Conservation (phyloP, 495 filamentous ascomycete species). For the Lindgomyces ingoldianus region DNA sequence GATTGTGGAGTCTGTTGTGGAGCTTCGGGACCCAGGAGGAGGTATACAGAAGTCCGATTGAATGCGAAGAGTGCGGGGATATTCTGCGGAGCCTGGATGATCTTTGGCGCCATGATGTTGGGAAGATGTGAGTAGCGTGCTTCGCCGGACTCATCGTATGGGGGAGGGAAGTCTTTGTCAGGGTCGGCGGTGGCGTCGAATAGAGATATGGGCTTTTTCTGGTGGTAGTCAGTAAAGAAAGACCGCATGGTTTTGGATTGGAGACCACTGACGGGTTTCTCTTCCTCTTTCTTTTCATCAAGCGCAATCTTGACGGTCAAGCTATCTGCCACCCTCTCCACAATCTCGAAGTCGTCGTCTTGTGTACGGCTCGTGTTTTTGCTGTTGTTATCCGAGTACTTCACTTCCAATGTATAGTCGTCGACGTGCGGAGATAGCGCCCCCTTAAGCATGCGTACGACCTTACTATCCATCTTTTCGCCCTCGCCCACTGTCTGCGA, state of each 20-base stretch:
- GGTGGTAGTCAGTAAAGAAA: conserved; percentile 26
- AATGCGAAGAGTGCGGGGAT: conserved; percentile 68
- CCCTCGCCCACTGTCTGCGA: conserved; percentile 58
- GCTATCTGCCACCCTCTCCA: conserved; percentile 56
- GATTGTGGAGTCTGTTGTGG: conserved; percentile 53
- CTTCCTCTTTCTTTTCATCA: conserved; percentile 10
- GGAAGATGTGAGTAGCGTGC: conserved; percentile 52
- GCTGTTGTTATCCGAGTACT: conserved; percentile 50
- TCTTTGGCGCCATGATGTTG: conserved; percentile 51
- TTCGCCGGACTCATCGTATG: conserved; percentile 38
- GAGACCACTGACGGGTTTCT: conserved; percentile 13
- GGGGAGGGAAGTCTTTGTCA: conserved; percentile 37
- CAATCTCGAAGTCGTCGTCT: conserved; percentile 58
- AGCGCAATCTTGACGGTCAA: conserved; percentile 39
- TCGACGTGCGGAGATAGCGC: conserved; percentile 62
- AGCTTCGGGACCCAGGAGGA: conserved; percentile 57
- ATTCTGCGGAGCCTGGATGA: conserved; percentile 62
- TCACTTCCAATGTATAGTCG: conserved; percentile 62
- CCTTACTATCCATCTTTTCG: conserved; percentile 63
- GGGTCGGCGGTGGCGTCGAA: conserved; percentile 53
- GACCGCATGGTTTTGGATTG: not conserved
- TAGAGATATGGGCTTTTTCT: conserved; percentile 56
- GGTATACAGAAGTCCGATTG: conserved; percentile 62
- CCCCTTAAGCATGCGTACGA: conserved; percentile 71
- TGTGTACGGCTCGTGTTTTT: conserved; percentile 6